Base-by-base conservation (phyloP, 2,329 filamentous ascomycete genomes). In the Cercospora sesami region DNA sequence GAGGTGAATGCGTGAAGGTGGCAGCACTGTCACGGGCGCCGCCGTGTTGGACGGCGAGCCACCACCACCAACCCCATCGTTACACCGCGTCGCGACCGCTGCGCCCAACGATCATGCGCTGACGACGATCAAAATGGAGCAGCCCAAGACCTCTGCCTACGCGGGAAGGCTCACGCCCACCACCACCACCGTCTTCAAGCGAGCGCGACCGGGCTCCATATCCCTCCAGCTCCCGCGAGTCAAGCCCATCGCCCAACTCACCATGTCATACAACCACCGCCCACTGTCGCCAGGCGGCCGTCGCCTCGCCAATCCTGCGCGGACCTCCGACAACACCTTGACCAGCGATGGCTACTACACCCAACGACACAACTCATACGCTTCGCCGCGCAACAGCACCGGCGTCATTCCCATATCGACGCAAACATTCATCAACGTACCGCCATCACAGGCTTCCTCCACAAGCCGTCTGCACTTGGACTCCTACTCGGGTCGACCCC, bases 401-500 rank as follows among this genome's bases (percentile, higher is more conserved):
- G 73, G 78, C n/a, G 75, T 80, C 60, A 78, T 80, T 33, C 78
- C 78, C 23, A 75, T 79, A 31, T 78, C 77, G 3, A 76, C 76
- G 3, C 73, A 78, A 64, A 79, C 78, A 14, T 79, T 74, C 73
- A 70, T 78, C 68, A 77, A 73, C 64, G 67, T 74, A 31, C 70
- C 73, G 12, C 70, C 72, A 33, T 71, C 72, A 18, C 63, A 63
- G 53, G 33, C 66, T 21, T 39, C 68, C 16, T 70, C 70, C 23
- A 39, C 63, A 30, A 71, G 71, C 6, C 67, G 67, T 18, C 68
- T 75, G 72, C 79, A 79, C 61, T 81, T 81, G 73, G 81, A 83
- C 70, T 75, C 80, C 8, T 83, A 83, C 75, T 76, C 79, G 7
- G 80, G 81, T 57, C 77, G 83, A 66, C 82, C 82, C 4, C 79